A percentile compares a stretch with the other conserved stretches of the same genome.
Conservation (phyloP, 805 yeast genomes). For the Candida pseudoglaebosa region DNA sequence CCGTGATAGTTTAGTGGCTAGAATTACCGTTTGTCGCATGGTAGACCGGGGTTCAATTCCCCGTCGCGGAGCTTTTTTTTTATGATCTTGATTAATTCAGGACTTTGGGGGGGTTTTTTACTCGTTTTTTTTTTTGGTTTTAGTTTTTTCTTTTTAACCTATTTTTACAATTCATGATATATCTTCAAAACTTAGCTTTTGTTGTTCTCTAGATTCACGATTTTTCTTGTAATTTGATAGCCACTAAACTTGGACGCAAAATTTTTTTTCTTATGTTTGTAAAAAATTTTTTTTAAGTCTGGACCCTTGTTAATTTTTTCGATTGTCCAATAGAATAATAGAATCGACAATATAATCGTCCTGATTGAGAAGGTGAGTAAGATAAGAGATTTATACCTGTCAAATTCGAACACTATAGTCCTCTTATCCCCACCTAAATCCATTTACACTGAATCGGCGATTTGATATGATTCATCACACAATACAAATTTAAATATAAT, state of each 20-base stretch:
- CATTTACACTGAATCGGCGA: background rate
- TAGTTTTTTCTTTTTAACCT: no score
- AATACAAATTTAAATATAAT: no score
- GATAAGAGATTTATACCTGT: conserved; percentile 1
- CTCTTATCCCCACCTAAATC: no score
- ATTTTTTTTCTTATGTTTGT: background rate
- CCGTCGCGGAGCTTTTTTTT: conserved; percentile 5
- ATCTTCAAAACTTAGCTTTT: background rate
- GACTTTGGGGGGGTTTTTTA: no score
- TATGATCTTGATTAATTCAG: no score
- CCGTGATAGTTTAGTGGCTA: conserved; percentile 10
- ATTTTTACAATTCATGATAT: no score
- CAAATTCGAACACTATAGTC: background rate
- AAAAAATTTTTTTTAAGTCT: no score
- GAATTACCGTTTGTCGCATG: conserved; percentile 9
- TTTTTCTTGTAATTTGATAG: background rate
- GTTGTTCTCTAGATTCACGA: background rate
- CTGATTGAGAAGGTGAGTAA: background rate
- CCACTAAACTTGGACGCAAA: background rate
- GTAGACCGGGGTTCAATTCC: conserved; percentile 9
- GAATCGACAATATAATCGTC: background rate
- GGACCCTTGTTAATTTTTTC: background rate
- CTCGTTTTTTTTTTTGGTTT: no score
- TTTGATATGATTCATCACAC: no score
- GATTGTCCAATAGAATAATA: background rate